A percentile compares a stretch with the other conserved stretches of the same genome.
Conservation (phyloP, 73 alveolate species). For the Effrenium voratum region DNA sequence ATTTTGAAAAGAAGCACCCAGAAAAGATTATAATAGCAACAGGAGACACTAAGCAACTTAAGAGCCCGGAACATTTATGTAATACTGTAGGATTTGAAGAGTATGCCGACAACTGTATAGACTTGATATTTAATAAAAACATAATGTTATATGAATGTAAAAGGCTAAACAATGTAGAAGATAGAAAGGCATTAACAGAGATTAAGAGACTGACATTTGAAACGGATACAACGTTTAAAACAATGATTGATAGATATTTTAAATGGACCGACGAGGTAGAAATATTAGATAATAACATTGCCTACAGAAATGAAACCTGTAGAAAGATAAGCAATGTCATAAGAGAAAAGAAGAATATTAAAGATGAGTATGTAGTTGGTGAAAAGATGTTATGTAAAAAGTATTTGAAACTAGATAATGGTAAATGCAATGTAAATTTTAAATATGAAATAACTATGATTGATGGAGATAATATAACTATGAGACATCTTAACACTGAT, state of each 20-base stretch:
- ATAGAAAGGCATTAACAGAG: not conserved
- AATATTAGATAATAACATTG: not conserved
- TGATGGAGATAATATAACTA: not conserved
- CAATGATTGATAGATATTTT: not conserved
- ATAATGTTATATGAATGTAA: not conserved
- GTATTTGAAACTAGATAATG: not conserved
- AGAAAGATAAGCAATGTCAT: not conserved
- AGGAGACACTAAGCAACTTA: not conserved
- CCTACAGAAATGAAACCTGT: not conserved
- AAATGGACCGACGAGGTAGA: not conserved
- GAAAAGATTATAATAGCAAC: not conserved
- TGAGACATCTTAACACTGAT: not conserved
- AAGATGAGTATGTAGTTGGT: not conserved
- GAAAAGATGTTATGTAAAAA: not conserved
- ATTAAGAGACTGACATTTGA: not conserved
- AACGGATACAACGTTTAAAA: not conserved
- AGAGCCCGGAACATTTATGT: not conserved
- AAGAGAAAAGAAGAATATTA: not conserved
- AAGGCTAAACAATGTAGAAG: not conserved
- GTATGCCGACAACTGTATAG: slow-evolving; percentile 1
- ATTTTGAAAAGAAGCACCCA: not conserved
- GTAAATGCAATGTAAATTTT: not conserved
- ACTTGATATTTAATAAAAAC: not conserved
- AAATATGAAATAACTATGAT: not conserved
- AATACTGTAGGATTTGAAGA: not conserved